Conservation (phyloP, 2,329 filamentous ascomycete species). For the Domatiomyces globalis region DNA sequence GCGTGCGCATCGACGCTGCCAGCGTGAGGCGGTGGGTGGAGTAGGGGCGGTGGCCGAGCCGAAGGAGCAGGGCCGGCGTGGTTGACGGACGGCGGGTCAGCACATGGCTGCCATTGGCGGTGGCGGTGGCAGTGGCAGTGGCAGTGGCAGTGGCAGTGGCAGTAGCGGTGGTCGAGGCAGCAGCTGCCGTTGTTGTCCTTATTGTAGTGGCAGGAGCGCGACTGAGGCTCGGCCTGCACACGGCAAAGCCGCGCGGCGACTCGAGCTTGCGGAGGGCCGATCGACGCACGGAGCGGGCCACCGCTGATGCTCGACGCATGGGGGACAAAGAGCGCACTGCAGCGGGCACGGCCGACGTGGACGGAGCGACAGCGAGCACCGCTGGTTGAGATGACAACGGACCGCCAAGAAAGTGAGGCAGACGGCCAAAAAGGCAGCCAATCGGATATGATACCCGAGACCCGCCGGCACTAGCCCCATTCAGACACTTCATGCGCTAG, state of each 20-base stretch:
- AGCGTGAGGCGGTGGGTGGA: constrained; percentile 24
- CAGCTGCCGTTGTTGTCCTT: not conserved
- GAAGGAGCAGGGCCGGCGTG: not conserved
- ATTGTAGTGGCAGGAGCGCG: not conserved
- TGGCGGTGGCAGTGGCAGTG: not conserved
- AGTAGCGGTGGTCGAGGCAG: not conserved
- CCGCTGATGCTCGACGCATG: constrained; percentile 36
- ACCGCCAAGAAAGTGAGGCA: not conserved
- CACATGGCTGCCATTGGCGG: constrained; percentile 20
- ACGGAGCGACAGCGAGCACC: not conserved
- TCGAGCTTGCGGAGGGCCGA: constrained; percentile 30
- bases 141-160: constrained; percentile 2
- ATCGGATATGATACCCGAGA: not conserved
- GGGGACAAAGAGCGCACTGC: constrained; percentile 4
- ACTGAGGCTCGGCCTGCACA: not conserved
- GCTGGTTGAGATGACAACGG: not conserved
- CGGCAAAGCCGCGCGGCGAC: not conserved
- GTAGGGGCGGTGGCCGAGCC: constrained; percentile 11
- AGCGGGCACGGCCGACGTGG: constrained; percentile 1
- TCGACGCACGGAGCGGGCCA: constrained; percentile 34
- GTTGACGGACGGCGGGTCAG: not conserved
- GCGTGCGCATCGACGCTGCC: constrained; percentile 36
- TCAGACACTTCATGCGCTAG: not conserved
- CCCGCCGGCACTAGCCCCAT: not conserved
- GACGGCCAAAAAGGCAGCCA: not conserved